Evolutionary conservation across 805 yeast species (phyloP).

Genomic region (Metschnikowia vanudenii): DNA sequence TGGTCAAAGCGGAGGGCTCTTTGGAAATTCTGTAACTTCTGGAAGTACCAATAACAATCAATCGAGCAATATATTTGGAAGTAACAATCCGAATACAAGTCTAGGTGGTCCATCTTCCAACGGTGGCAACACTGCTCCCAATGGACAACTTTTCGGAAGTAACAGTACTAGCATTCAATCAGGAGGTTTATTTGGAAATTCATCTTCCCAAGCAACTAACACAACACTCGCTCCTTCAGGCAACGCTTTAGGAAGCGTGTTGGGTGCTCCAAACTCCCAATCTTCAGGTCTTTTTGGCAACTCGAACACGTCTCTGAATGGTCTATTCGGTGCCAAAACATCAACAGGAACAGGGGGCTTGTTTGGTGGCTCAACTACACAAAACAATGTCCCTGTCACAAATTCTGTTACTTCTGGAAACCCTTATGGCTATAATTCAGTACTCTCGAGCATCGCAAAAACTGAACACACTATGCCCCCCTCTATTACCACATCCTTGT

Average conservation of each 20-base stretch:
- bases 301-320: conserved; percentile 2
- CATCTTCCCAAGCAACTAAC: background rate
- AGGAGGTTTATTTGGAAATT: conserved; percentile 15
- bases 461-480: conserved; percentile 29
- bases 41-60: conserved; percentile 3
- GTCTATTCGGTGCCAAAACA: background rate
- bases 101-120: background rate
- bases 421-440: conserved; percentile 32
- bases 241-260: background rate
- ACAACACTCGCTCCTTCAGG: background rate
- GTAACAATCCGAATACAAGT: too few relatives aligned
- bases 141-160: conserved; percentile 27
- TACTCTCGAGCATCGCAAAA: conserved; percentile 23
- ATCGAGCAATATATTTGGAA: too few relatives aligned
- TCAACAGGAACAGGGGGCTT: conserved; percentile 5
- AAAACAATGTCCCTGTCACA: background rate
- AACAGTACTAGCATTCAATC: conserved; percentile 10
- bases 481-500: conserved; percentile 32
- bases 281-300: conserved; percentile 13
- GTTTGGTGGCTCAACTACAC: conserved; percentile 8
- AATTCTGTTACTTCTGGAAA: conserved; percentile 14
- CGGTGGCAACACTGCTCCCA: background rate
- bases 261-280: conserved; percentile 1
- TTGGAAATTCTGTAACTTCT: conserved; percentile 17
- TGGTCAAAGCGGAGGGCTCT: conserved; percentile 21